Evolutionary conservation across 2,329 filamentous ascomycete genomes (phyloP).

Genomic region (Mariannaea sp.): DNA sequence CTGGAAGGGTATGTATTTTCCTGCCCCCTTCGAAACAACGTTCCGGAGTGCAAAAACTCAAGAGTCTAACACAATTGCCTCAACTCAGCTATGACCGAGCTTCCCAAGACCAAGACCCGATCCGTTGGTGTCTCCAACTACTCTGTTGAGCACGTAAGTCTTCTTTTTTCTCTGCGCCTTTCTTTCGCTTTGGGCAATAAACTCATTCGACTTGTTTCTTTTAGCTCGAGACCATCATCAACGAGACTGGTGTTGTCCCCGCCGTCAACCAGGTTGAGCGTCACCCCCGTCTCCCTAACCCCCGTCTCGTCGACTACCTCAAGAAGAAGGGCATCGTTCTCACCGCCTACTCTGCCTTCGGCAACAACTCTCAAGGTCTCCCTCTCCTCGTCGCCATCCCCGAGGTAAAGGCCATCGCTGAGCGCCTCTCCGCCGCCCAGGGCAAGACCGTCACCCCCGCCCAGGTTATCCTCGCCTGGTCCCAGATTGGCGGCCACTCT

Average conservation of each 20-base stretch:
- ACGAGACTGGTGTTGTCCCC: constrained; percentile 59
- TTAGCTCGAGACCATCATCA: constrained; percentile 58
- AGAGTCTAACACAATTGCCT: not conserved
- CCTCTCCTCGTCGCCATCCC: constrained; percentile 63
- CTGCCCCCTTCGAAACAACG: not conserved
- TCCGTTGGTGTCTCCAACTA: constrained; percentile 79
- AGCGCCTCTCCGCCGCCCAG: constrained; percentile 45
- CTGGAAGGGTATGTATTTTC: constrained; percentile 46
- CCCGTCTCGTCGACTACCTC: constrained; percentile 63
- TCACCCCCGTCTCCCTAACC: constrained; percentile 65
- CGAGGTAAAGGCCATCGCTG: constrained; percentile 60
- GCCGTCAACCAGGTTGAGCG: constrained; percentile 74
- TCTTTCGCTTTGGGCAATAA: not conserved
- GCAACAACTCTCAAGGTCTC: constrained; percentile 50
- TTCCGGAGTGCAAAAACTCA: not conserved
- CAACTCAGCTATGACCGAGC: constrained; percentile 54
- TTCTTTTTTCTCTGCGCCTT: not conserved
- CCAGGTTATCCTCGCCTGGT: constrained; percentile 62
- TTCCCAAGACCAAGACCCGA: constrained; percentile 64
- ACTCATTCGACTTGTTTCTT: constrained; percentile 32
- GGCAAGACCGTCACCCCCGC: constrained; percentile 48
- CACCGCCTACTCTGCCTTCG: constrained; percentile 67
- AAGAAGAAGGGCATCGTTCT: constrained; percentile 66
- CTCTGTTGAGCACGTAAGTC: constrained; percentile 56
- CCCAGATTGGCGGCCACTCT: constrained; percentile 62